Percentiles rank a stretch among this genome's conserved stretches.
Evolutionary conservation across 768 basidiomycete genomes (phyloP).

Genomic region (Kwoniella pini): DNA sequence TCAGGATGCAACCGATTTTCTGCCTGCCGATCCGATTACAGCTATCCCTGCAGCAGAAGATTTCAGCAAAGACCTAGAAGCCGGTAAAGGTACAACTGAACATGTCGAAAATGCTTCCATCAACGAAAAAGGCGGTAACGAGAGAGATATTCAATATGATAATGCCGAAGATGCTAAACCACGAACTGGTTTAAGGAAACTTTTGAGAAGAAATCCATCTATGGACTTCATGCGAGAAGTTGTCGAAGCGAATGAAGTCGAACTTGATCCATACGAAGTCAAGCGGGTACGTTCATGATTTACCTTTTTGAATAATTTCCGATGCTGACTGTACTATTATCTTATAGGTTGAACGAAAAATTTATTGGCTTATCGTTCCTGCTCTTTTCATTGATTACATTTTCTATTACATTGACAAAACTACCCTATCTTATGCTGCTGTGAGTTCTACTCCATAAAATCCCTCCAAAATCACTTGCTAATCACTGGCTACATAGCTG

Average conservation of each 20-base stretch:
- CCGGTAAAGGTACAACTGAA: constrained; percentile 22
- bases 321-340: too few relatives aligned
- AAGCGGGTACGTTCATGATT: constrained; percentile 24
- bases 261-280: constrained; percentile 39
- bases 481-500: constrained; percentile 20
- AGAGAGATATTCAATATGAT: constrained; percentile 27
- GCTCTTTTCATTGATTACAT: constrained; percentile 39
- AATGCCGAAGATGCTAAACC: constrained; percentile 28
- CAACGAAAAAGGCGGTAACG: constrained; percentile 14
- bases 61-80: constrained; percentile 27
- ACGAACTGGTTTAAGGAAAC: constrained; percentile 28
- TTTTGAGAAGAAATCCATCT: constrained; percentile 37
- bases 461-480: neutral
- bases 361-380: constrained; percentile 45
- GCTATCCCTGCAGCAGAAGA: neutral
- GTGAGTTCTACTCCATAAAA: constrained; percentile 11
- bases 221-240: constrained; percentile 39
- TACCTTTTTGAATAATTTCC: too few relatives aligned
- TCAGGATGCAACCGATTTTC: constrained; percentile 22
- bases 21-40: constrained; percentile 16
- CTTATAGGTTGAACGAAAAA: constrained; percentile 37
- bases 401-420: constrained; percentile 47
- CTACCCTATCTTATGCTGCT: constrained; percentile 35
- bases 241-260: constrained; percentile 28
- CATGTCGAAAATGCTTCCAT: constrained; percentile 34